Percentiles rank a stretch among this genome's conserved stretches.
Evolutionary conservation across 108 stramenopile genomes (phyloP).

Genomic region (Cyclotella atomus): DNA sequence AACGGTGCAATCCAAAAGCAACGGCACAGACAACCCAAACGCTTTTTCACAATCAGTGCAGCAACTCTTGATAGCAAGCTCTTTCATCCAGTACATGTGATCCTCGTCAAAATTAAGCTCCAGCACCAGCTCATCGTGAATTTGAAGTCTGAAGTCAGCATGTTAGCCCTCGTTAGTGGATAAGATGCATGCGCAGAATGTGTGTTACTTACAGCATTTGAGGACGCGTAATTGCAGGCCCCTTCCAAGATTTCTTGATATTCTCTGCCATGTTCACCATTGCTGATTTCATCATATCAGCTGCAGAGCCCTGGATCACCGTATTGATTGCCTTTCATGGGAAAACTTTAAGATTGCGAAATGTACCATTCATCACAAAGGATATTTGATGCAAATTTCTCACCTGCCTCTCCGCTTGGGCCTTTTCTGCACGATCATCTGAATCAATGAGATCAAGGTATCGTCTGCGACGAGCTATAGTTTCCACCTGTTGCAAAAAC

Average conservation of each 20-base stretch:
- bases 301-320: constrained; percentile 67
- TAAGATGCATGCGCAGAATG: not conserved
- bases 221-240: constrained; percentile 20
- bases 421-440: constrained; percentile 32
- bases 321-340: constrained; percentile 58
- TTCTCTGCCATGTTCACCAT: constrained; percentile 55
- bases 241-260: constrained; percentile 33
- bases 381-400: constrained; percentile 4
- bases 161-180: not conserved
- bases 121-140: constrained; percentile 65
- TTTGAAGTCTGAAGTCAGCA: constrained; percentile 44
- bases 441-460: constrained; percentile 55
- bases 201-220: constrained; percentile 36
- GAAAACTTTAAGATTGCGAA: not conserved
- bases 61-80: constrained; percentile 42
- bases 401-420: constrained; percentile 67
- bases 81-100: constrained; percentile 33
- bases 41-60: constrained; percentile 38
- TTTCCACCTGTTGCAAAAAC: constrained; percentile 20
- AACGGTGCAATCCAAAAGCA: constrained; percentile 28
- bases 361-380: no score
- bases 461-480: constrained; percentile 49
- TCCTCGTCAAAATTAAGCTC: constrained; percentile 38
- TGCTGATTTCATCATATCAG: constrained; percentile 67
- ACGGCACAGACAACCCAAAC: constrained; percentile 37